Conservation (phyloP, 768 basidiomycete species). For the Russula earlei region DNA sequence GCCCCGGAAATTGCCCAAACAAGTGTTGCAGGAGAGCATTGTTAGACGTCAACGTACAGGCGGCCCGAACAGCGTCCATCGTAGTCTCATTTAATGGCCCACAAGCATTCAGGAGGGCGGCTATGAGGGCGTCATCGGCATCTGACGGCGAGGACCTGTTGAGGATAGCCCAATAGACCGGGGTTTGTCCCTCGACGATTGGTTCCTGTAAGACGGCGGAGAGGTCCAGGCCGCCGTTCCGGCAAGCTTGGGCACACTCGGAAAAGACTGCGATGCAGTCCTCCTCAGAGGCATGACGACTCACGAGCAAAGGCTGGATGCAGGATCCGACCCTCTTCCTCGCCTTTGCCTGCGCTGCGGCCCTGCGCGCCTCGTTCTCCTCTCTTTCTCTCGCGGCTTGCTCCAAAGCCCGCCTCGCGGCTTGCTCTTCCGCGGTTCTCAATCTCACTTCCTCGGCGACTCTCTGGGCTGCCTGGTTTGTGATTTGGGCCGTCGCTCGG, state of each 20-base stretch:
- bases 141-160: constrained; percentile 29
- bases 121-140: constrained; percentile 30
- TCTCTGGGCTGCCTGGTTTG: background rate
- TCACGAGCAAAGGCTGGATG: constrained; percentile 29
- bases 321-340: background rate
- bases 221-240: constrained; percentile 38
- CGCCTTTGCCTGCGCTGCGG: background rate
- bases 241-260: constrained; percentile 53
- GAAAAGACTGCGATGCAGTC: constrained; percentile 37
- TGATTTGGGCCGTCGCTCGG: background rate
- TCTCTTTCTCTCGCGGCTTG: background rate
- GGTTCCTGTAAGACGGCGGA: constrained; percentile 50
- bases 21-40: constrained; percentile 52
- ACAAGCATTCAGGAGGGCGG: constrained; percentile 38
- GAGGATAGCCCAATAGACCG: constrained; percentile 66
- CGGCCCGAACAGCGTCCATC: constrained; percentile 44
- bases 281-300: constrained; percentile 24
- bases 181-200: constrained; percentile 52
- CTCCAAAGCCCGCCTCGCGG: background rate
- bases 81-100: constrained; percentile 30
- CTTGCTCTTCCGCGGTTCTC: background rate
- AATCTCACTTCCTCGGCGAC: background rate
- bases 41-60: constrained; percentile 55
- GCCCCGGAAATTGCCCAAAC: constrained; percentile 36
- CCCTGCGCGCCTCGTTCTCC: background rate